phyloP scores from a whole-genome alignment of 23 red algal species.

The Cyanidiococcus yangmingshanensis region DNA sequence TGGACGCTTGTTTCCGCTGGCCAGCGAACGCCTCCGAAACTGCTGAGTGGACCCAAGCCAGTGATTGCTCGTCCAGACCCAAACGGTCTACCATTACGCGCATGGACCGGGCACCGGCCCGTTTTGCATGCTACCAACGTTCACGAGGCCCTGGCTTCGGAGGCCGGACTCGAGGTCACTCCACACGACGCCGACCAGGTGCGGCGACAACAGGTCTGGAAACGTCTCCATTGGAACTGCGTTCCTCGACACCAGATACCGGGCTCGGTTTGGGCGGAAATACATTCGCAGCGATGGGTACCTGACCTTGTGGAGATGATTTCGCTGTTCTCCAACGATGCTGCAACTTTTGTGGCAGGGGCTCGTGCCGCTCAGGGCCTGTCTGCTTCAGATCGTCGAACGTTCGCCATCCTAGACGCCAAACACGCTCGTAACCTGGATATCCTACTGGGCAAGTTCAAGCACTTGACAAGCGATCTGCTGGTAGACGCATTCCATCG shows the following conservation, averaged over 20 bases:
- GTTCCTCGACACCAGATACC: background rate
- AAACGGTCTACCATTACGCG: no score
- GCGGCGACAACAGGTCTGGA: background rate
- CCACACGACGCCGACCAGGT: background rate
- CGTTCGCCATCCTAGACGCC: background rate
- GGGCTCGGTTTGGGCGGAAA: background rate
- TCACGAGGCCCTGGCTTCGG: no score
- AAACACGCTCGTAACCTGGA: conserved; percentile 10
- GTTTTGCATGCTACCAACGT: no score
- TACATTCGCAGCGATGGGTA: background rate
- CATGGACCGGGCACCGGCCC: no score
- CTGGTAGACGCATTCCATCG: background rate
- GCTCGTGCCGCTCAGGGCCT: background rate
- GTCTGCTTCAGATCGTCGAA: background rate
- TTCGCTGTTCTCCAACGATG: background rate
- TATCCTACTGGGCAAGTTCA: conserved; percentile 12
- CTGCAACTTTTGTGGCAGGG: background rate
- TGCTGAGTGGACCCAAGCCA: no score
- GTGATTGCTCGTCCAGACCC: no score
- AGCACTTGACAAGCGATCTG: background rate
- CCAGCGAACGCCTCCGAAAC: no score
- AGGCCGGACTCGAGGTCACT: no score
- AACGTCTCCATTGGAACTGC: conserved; percentile 1
- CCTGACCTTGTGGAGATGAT: background rate
- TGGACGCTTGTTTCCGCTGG: no score